Percentiles rank a stretch among this genome's conserved stretches.
Conservation (phyloP, 2,329 filamentous ascomycete species). For the Xylariaceae sp. region DNA sequence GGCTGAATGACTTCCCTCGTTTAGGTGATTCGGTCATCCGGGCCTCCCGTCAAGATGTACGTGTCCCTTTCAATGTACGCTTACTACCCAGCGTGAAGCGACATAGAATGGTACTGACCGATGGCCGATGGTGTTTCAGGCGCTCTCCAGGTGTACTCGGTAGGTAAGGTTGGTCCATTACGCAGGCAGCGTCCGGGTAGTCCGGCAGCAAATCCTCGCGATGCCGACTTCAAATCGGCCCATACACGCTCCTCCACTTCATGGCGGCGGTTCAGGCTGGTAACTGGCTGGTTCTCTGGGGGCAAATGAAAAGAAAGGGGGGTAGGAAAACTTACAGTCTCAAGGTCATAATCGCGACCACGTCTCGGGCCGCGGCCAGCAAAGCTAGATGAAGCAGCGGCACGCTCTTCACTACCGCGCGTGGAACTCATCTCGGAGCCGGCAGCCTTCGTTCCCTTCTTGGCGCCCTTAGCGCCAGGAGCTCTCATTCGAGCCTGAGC, state of each 20-base stretch:
- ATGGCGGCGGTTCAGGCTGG: neutral
- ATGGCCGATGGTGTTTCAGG: neutral
- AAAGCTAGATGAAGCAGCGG: conserved; percentile 53
- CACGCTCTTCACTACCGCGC: conserved; percentile 73
- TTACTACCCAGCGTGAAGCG: neutral
- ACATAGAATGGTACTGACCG: neutral
- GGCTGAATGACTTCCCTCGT: neutral
- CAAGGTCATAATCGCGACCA: conserved; percentile 74
- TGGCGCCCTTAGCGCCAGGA: conserved; percentile 43
- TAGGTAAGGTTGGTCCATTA: neutral
- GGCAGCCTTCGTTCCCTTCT: conserved; percentile 42
- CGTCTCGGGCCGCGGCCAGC: conserved; percentile 66
- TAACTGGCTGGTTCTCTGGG: neutral
- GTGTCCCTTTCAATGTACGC: neutral
- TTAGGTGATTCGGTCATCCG: neutral
- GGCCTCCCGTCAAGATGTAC: neutral
- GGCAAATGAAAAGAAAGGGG: conserved; percentile 12
- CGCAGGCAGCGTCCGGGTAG: neutral
- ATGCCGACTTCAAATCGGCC: neutral
- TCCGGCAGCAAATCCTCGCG: no score
- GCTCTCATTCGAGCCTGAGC: conserved; percentile 45
- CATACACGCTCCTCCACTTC: neutral
- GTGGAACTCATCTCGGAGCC: conserved; percentile 58
- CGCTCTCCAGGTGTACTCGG: neutral
- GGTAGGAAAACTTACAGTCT: conserved; percentile 57